phyloP scores from a whole-genome alignment of 2,329 filamentous ascomycete species.

The Stagonosporopsis chrysanthemi region DNA sequence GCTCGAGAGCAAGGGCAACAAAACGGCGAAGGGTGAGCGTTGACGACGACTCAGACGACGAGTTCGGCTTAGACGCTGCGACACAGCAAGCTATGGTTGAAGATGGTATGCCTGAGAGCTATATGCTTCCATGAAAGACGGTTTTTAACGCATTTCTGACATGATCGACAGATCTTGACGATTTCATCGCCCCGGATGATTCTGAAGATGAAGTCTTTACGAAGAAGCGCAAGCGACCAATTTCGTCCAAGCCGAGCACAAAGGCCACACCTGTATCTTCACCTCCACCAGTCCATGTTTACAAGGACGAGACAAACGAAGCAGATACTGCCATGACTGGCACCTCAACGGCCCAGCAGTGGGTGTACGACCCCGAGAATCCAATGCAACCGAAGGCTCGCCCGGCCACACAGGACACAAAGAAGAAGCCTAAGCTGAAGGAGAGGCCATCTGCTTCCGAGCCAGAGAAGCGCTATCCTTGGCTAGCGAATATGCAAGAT shows the following conservation, averaged over 20 bases:
- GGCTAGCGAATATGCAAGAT: conserved; percentile 86
- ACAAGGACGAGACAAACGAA: conserved; percentile 59
- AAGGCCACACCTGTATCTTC: conserved; percentile 58
- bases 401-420: conserved; percentile 40
- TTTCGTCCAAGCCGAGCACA: conserved; percentile 68
- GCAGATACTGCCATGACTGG: conserved; percentile 63
- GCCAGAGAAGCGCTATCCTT: conserved; percentile 85
- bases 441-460: conserved; percentile 80
- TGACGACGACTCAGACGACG: conserved; percentile 70
- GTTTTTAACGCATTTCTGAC: neutral
- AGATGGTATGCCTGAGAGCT: conserved; percentile 54
- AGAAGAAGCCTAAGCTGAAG: conserved; percentile 49
- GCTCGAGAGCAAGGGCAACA: conserved; percentile 53
- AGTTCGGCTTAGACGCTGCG: conserved; percentile 67
- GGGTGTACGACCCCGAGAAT: conserved; percentile 75
- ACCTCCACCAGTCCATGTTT: conserved; percentile 45
- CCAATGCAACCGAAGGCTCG: conserved; percentile 60
- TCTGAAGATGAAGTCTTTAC: conserved; percentile 69
- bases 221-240: conserved; percentile 73
- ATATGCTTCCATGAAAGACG: neutral
- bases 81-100: conserved; percentile 64
- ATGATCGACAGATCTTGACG: conserved; percentile 71
- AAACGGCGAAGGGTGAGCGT: conserved; percentile 70
- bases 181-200: conserved; percentile 88
- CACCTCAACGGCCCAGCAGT: conserved; percentile 80